These are phyloP conservation scores for Colletotrichum theobromicola DNA, from an alignment of 2,329 filamentous ascomycete genomes.

Conservation along the genomic window DNA sequence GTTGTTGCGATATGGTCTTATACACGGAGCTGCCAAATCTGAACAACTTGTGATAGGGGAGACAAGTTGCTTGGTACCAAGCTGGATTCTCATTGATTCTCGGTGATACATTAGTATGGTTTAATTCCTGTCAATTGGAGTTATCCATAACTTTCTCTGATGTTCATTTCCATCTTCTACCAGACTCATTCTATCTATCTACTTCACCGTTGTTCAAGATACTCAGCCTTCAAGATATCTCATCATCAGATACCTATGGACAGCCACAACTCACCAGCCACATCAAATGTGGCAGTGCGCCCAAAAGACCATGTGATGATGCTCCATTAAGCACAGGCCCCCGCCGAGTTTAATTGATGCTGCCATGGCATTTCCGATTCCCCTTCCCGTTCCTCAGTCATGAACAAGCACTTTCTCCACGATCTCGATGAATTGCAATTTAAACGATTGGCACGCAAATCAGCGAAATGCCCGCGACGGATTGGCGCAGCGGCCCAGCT, in stretches of 20 bases:
- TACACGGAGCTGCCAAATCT: not conserved
- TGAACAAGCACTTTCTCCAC: not conserved
- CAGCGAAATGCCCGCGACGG: not conserved
- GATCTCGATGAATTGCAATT: not conserved
- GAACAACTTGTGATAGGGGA: not conserved
- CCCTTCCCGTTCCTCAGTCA: not conserved
- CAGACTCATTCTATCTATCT: not conserved
- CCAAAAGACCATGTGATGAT: not conserved
- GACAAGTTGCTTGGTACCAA: fast-evolving
- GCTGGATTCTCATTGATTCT: fast-evolving
- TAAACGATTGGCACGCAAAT: not conserved
- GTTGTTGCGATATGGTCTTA: not conserved
- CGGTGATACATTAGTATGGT: fast-evolving
- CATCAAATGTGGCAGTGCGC: not conserved
- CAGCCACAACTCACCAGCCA: not conserved
- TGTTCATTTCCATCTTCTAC: fast-evolving
- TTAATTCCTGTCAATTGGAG: not conserved
- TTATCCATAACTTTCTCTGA: not conserved
- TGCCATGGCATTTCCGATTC: not conserved
- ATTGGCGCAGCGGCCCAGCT: not conserved
- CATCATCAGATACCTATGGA: not conserved
- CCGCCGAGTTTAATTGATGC: not conserved
- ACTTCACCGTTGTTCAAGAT: no score
- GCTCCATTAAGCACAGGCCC: not conserved
- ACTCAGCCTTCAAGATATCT: not conserved